These are phyloP conservation scores for Populus simonii DNA, from an alignment of 345 rosid genomes.

Conservation along the genomic window DNA sequence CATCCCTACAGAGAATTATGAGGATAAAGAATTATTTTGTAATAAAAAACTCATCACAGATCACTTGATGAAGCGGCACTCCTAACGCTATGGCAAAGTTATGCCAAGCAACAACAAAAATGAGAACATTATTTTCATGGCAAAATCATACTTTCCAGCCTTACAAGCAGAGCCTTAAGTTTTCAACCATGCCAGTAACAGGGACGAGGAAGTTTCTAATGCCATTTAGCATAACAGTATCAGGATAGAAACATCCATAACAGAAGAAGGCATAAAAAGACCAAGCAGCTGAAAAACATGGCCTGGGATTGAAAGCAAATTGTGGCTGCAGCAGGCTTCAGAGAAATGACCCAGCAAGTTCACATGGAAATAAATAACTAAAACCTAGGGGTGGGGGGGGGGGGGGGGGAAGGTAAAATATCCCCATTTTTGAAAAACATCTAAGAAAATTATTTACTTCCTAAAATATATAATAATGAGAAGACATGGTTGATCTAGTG, in stretches of 20 bases:
- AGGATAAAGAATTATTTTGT: not conserved
- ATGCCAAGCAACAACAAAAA: not conserved
- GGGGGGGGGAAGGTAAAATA: not conserved
- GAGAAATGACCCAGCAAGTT: not conserved
- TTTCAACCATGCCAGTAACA: not conserved
- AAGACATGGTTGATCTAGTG: too few species aligned
- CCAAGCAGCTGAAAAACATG: not conserved
- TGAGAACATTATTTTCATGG: not conserved
- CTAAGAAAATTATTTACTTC: not conserved
- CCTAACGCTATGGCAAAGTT: not conserved
- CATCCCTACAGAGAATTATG: slow-evolving; percentile 58
- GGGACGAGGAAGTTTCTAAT: not conserved
- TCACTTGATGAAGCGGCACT: not conserved
- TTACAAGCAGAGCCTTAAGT: not conserved
- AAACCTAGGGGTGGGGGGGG: not conserved
- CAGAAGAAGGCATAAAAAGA: not conserved
- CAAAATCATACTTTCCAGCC: not conserved
- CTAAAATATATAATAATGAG: too few species aligned
- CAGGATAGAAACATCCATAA: not conserved
- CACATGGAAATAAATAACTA: not conserved
- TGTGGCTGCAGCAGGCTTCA: not conserved
- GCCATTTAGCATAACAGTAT: not conserved
- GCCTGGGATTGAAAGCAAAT: not conserved
- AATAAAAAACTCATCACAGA: not conserved
- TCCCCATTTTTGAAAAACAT: not conserved